These are phyloP conservation scores for Russula vinacea DNA, from an alignment of 768 basidiomycete species.

Conservation along the genomic window DNA sequence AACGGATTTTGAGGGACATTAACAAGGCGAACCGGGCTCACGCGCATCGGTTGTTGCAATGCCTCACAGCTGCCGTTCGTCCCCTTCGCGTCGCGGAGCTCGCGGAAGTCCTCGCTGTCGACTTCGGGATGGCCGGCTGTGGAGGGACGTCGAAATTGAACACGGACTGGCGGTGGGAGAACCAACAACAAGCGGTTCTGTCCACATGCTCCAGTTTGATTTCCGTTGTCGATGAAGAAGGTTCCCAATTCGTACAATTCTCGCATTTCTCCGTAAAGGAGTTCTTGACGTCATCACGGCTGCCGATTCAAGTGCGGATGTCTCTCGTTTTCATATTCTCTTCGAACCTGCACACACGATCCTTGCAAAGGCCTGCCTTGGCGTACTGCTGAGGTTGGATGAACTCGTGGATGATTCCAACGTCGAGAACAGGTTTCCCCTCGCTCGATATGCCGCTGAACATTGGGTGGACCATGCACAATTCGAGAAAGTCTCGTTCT, in stretches of 20 bases:
- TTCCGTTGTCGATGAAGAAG: neutral
- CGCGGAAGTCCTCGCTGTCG: neutral
- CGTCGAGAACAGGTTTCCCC: neutral
- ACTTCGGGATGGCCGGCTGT: neutral
- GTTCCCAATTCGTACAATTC: neutral
- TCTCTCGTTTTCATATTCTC: neutral
- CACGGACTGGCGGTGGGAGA: constrained; percentile 6
- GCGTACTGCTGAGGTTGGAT: neutral
- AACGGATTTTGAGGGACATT: neutral
- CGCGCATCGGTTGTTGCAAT: neutral
- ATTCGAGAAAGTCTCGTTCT: neutral
- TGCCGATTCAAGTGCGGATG: neutral
- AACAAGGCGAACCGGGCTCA: constrained; percentile 3
- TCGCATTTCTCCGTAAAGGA: constrained; percentile 12
- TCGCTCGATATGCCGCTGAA: neutral
- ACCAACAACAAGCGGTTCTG: neutral
- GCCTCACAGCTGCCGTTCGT: neutral
- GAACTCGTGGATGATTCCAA: neutral
- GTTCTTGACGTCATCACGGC: neutral
- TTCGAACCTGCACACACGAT: neutral
- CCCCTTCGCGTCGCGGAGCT: constrained; percentile 5
- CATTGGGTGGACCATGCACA: neutral
- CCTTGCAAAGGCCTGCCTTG: neutral
- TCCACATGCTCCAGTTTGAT: neutral
- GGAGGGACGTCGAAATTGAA: neutral